Base-by-base conservation (phyloP, 192 early-diverging fungal species). In the Backusella mclennaniae region DNA sequence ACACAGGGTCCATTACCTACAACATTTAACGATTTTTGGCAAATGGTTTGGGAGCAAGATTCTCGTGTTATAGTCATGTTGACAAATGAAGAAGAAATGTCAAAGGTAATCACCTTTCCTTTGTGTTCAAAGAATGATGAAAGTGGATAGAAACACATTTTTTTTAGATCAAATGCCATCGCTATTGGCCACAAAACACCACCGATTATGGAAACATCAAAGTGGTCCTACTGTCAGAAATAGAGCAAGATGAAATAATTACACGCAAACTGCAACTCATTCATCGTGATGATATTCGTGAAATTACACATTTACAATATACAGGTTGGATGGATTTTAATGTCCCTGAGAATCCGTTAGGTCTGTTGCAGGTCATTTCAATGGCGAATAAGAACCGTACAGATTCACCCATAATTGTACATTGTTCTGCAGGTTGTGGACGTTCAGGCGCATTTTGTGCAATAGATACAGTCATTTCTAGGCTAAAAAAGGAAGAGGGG, bases 21-120 rank as follows among this genome's bases (percentile, higher is more conserved):
- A n/a, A 98, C 97, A 0, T 88, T 92, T 39, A 82, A 85, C 49
- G 97, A 98, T 82, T 99, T 99, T 83, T 99, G 97, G 97, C 88
- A 90, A 73, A 93, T 97, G 85, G 83, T 95, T 4, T 98, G 96
- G 97, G 96, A 99, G 82, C 94, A 97, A 66, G 84, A 89, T 42
- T 82, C 87, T 14, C 74, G 86, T 2, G 91, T 99, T 6, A 86
- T 99, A 53, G 95, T 99, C 1, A 99, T 98, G 97, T 87, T 99
- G 78, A 98, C 98, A 1, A 86, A 88, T 29, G 95, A 96, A 83
- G 90, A 93, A 44, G 98, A 99, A 78, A 89, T 89, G 79, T 92
- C 93, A 6, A 86, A 94, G 74, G 81, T 89, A 23, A 93, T 4
- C 29, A 6, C 2, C 14, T 12, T 36, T 39, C 38, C 42, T 33